Evolutionary conservation across 257 asterid genomes (phyloP).

Genomic region (Capsicum pubescens): DNA sequence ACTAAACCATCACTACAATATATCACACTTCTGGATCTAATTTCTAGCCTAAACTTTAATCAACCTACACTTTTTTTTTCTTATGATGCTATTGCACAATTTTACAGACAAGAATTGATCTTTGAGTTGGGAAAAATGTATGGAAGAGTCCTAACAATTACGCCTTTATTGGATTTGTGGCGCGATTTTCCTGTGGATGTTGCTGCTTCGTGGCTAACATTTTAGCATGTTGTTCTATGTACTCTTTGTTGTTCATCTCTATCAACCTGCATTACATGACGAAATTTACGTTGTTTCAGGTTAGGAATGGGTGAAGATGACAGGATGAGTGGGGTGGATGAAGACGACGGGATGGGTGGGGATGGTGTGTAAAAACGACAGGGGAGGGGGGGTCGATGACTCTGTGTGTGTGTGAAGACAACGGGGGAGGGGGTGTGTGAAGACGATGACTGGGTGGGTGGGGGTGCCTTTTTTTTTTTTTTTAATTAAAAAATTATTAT

Average conservation of each 20-base stretch:
- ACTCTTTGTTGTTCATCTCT: slow-evolving; percentile 82
- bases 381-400: too few relatives aligned
- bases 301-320: too few relatives aligned
- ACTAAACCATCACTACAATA: not conserved
- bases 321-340: too few relatives aligned
- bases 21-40: not conserved
- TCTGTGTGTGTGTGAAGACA: too few relatives aligned
- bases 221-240: slow-evolving; percentile 73
- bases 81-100: slow-evolving; percentile 27
- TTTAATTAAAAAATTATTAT: too few relatives aligned
- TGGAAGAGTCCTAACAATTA: not conserved
- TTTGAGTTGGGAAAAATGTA: not conserved
- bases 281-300: not conserved
- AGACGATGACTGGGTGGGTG: too few relatives aligned
- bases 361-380: too few relatives aligned
- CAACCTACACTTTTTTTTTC: not conserved
- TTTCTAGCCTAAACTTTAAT: slow-evolving; percentile 1
- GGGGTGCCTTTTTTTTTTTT: too few relatives aligned
- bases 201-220: slow-evolving; percentile 38
- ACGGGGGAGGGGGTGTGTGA: too few relatives aligned
- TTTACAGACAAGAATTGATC: slow-evolving; percentile 40
- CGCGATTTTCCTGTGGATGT: not conserved
- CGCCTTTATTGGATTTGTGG: slow-evolving; percentile 14
- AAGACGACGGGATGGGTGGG: too few relatives aligned
- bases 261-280: slow-evolving; percentile 39